Base-by-base conservation (phyloP, 2,329 filamentous ascomycete species). In the Epichloe hybrida region DNA sequence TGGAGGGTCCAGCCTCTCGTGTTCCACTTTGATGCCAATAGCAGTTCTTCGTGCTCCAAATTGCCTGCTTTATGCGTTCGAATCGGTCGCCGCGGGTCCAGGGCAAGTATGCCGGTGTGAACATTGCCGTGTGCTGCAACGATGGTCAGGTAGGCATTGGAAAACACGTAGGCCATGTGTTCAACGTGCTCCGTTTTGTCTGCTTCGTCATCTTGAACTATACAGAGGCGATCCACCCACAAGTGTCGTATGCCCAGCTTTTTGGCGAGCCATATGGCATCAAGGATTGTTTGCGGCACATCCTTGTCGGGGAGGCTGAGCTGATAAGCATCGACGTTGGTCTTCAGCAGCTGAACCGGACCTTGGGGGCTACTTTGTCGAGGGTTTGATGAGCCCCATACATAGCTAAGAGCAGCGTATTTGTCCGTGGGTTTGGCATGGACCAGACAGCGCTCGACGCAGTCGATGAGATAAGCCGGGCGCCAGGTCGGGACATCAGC, bases 211-310 rank as follows among this genome's bases (percentile, higher is more conserved):
- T 73, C 69, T 55, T 75, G 72, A 5, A 70, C 63, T 50, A 72
- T 70, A 49, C 70, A 72, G 46, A 72, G 61, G 36, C 66, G 62
- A 54, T 75, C 72, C 36, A 74, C 66, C 72, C 72, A 75, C 20
- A 75, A 60, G 51, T 70, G 66, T 2, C 66, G 65, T 21, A 72
- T 62, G 1, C 67, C 67, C 11, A 74, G 60, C 58, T 71, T 72
- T 53, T 64, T 67, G 23, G 69, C 62, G 20, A 73, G 57, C 66
- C 68, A 70, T 54, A 73, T 69, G 52, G 69, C 69, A 53, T 72
- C 70, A n/a, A 65, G 50, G 50, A 72, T 67, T 4, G 69, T 70
- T 48, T 66, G 63, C 37, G 68, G 69, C 15, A 72, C 58, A 15
- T 68, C 65, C 8, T 59, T 55, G 15, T 71, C 69, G 4, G 66